Evolutionary conservation across 1,284 basidiomycete species (phyloP).

Genomic region (Athelia sp.): DNA sequence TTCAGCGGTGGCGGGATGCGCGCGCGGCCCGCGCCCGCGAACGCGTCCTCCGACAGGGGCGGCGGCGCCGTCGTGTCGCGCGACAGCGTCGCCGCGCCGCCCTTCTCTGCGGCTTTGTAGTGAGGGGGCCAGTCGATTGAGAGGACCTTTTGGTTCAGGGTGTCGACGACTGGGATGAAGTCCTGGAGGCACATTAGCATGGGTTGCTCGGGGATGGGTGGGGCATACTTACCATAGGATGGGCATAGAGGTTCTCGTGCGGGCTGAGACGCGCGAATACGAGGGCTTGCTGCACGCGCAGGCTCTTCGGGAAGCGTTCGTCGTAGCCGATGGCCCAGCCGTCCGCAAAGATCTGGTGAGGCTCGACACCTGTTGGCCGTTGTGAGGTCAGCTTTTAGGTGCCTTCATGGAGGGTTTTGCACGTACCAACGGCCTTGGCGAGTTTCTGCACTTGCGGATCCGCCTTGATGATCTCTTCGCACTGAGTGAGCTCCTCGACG

Average conservation of each 20-base stretch:
- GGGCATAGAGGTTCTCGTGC: conserved; percentile 81
- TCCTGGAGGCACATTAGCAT: conserved; percentile 41
- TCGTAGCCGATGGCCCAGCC: conserved; percentile 84
- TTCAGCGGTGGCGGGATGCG: conserved; percentile 68
- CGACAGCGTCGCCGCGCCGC: conserved; percentile 35
- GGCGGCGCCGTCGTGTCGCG: conserved; percentile 46
- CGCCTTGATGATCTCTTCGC: conserved; percentile 63
- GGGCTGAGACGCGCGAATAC: conserved; percentile 71
- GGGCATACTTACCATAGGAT: conserved; percentile 57
- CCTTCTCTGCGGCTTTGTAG: conserved; percentile 43
- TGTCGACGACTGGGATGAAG: conserved; percentile 76
- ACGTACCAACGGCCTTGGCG: conserved; percentile 74
- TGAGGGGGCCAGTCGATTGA: conserved; percentile 79
- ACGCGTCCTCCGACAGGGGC: conserved; percentile 41
- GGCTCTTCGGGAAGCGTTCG: conserved; percentile 69
- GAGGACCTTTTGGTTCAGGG: conserved; percentile 64
- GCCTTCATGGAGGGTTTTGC: background rate
- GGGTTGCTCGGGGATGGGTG: conserved; percentile 5
- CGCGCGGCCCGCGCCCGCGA: conserved; percentile 46
- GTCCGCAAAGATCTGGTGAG: conserved; percentile 75
- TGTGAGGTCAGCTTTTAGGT: background rate
- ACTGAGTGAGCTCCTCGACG: conserved; percentile 67
- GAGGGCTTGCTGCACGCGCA: conserved; percentile 75
- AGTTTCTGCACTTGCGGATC: conserved; percentile 62
- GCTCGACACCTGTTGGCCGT: conserved; percentile 50